phyloP scores from a whole-genome alignment of 2,329 filamentous ascomycete genomes.

The Ophiostoma pallidulum region DNA sequence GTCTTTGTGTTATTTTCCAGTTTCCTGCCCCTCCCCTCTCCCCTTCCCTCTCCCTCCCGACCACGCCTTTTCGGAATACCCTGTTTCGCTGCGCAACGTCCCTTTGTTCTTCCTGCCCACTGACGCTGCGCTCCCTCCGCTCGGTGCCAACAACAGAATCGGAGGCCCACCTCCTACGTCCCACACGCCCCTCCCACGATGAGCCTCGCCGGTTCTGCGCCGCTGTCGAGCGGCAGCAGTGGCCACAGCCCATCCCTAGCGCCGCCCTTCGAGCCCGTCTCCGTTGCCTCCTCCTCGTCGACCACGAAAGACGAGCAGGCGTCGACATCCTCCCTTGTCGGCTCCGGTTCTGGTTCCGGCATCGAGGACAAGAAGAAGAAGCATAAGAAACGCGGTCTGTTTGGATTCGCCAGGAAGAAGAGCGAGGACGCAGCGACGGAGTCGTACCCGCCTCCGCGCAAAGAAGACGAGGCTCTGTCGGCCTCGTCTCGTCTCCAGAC shows the following conservation, averaged over 20 bases:
- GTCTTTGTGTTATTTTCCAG: neutral
- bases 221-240: constrained; percentile 8
- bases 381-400: constrained; percentile 25
- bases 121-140: no score
- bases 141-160: no score
- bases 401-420: constrained; percentile 31
- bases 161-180: no score
- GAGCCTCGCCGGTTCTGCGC: constrained; percentile 15
- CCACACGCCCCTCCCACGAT: neutral
- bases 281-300: constrained; percentile 9
- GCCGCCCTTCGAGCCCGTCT: constrained; percentile 15
- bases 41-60: neutral
- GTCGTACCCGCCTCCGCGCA: neutral
- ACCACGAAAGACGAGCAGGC: constrained; percentile 3
- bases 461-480: no score
- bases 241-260: constrained; percentile 13
- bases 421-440: constrained; percentile 22
- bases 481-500: no score
- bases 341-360: neutral
- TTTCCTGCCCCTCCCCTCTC: neutral
- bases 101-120: no score
- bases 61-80: neutral
- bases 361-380: constrained; percentile 26
- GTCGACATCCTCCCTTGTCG: neutral
- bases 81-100: no score